Percentiles rank a stretch among this genome's conserved stretches.
These are phyloP conservation scores for Talaromyces sp. DNA, from an alignment of 2,329 filamentous ascomycete genomes.

Conservation along the genomic window DNA sequence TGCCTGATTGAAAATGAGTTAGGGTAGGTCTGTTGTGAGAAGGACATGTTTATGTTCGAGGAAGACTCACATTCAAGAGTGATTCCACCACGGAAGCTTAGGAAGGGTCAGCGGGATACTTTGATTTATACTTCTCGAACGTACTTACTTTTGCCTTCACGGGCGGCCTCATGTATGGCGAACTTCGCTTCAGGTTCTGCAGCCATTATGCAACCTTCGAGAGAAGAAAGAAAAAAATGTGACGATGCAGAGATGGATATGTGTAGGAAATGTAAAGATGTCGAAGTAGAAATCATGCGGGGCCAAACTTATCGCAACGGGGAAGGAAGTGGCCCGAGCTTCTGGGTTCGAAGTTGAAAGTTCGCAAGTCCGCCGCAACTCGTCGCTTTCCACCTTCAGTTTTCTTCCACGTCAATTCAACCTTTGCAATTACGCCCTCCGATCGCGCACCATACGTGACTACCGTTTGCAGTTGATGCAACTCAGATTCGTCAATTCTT, in stretches of 20 bases:
- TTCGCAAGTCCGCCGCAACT: constrained; percentile 8
- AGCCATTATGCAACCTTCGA: constrained; percentile 32
- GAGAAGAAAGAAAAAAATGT: background rate
- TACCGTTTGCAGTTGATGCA: background rate
- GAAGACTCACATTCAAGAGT: constrained; percentile 59
- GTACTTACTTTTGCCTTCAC: constrained; percentile 73
- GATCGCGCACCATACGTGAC: background rate
- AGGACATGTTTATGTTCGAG: background rate
- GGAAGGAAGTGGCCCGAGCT: constrained; percentile 19
- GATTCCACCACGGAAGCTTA: constrained; percentile 69
- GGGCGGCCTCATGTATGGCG: constrained; percentile 80
- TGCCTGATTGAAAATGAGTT: constrained; percentile 49
- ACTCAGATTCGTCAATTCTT: background rate
- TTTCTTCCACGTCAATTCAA: background rate
- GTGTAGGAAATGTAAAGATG: background rate
- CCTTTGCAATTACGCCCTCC: background rate
- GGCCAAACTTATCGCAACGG: constrained; percentile 8
- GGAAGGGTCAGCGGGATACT: constrained; percentile 5
- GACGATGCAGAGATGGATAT: background rate
- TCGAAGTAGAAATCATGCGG: background rate
- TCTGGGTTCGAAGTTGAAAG: constrained; percentile 18
- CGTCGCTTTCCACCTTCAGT: background rate
- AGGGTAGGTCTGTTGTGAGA: background rate
- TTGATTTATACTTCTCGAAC: background rate
- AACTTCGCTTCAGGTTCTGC: constrained; percentile 59